Percentiles rank a stretch among this genome's conserved stretches.
Conservation (phyloP, 306 rosid genomes). For the Ziziphus jujuba region DNA sequence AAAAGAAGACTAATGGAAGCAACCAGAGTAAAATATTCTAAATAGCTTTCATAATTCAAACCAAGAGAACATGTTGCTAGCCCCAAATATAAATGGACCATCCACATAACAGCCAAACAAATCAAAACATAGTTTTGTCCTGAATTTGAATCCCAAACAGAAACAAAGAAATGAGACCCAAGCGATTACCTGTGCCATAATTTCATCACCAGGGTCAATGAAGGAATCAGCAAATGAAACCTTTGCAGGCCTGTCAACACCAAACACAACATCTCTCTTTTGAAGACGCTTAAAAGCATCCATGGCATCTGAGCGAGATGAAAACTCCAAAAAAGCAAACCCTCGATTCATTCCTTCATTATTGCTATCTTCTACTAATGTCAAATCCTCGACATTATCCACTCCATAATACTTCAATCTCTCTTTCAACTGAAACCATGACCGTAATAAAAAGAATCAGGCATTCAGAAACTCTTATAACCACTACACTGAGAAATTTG, state of each 20-base stretch:
- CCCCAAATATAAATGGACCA: slow-evolving; percentile 9
- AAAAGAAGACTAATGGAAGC: too few species aligned
- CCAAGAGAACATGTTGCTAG: background rate
- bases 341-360: slow-evolving; percentile 94
- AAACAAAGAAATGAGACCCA: slow-evolving; percentile 25
- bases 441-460: slow-evolving; percentile 33
- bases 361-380: slow-evolving; percentile 85
- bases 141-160: slow-evolving; percentile 3
- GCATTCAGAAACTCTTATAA: slow-evolving; percentile 30
- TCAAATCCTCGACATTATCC: slow-evolving; percentile 85
- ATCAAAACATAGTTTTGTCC: background rate
- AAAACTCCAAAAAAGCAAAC: slow-evolving; percentile 91
- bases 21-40: background rate
- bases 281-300: slow-evolving; percentile 94
- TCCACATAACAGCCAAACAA: background rate
- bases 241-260: slow-evolving; percentile 97
- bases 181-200: slow-evolving; percentile 89
- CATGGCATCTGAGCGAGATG: slow-evolving; percentile 97
- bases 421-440: slow-evolving; percentile 79
- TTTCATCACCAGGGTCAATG: slow-evolving; percentile 96
- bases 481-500: slow-evolving; percentile 8
- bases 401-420: slow-evolving; percentile 93
- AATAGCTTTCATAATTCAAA: background rate
- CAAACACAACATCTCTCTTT: slow-evolving; percentile 90
- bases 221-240: slow-evolving; percentile 98